These are phyloP conservation scores for Yamadazyma dendronema DNA, from an alignment of 1,139 yeast genomes.

Conservation along the genomic window DNA sequence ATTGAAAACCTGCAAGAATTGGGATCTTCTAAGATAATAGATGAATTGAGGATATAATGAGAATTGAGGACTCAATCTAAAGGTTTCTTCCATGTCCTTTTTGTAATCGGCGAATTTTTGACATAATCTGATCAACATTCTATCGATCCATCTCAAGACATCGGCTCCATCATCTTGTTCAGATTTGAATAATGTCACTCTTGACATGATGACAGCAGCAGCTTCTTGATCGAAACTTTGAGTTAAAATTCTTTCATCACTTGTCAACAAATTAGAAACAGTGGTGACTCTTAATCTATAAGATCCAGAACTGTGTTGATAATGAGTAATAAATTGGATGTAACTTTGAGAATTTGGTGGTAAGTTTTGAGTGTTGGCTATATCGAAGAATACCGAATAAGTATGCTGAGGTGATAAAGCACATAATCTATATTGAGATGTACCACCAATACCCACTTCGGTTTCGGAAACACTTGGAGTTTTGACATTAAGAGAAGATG, in stretches of 20 bases:
- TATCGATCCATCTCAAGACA: constrained; percentile 51
- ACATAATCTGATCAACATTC: constrained; percentile 50
- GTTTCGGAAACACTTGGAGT: constrained; percentile 81
- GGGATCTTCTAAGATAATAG: constrained; percentile 94
- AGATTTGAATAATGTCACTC: constrained; percentile 88
- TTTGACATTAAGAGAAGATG: constrained; percentile 65
- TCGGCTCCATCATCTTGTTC: constrained; percentile 65
- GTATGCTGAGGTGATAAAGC: constrained; percentile 83
- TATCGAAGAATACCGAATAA: constrained; percentile 85
- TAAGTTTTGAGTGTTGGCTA: constrained; percentile 48
- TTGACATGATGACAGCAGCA: constrained; percentile 93
- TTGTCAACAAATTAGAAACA: constrained; percentile 61
- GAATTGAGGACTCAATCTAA: constrained; percentile 48
- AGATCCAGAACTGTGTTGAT: constrained; percentile 79
- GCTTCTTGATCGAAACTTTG: constrained; percentile 97
- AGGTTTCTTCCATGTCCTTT: constrained; percentile 46
- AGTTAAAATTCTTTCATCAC: constrained; percentile 49
- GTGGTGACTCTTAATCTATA: constrained; percentile 92
- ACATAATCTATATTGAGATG: constrained; percentile 84
- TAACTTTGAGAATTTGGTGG: constrained; percentile 53
- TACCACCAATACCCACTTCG: constrained; percentile 91
- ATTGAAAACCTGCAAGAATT: constrained; percentile 93
- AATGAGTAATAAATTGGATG: constrained; percentile 72
- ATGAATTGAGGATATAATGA: constrained; percentile 86
- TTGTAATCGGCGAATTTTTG: constrained; percentile 53